Evolutionary conservation across 208 protist genomes (phyloP).

Genomic region (Wallacemonas rigidus): DNA sequence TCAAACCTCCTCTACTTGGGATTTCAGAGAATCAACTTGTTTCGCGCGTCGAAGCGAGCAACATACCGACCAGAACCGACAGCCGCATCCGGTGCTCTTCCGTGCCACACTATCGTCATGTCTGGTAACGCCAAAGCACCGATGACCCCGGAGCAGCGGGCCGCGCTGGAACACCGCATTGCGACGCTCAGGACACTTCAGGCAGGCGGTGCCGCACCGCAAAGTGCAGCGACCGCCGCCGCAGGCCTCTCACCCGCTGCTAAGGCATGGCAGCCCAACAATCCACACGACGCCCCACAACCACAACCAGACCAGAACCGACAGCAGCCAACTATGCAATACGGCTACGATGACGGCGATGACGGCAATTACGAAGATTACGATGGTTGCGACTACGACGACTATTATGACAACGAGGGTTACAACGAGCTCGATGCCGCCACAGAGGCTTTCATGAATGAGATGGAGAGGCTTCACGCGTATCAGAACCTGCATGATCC

Average conservation of each 20-base stretch:
- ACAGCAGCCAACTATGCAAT: background rate
- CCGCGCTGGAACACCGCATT: slow-evolving; percentile 48
- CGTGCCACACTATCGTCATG: slow-evolving; percentile 7
- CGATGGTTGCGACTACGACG: slow-evolving; percentile 24
- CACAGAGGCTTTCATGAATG: slow-evolving; percentile 17
- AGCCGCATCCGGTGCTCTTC: background rate
- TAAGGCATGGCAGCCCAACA: background rate
- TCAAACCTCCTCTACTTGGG: background rate
- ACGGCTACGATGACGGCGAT: slow-evolving; percentile 18
- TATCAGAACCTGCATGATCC: background rate
- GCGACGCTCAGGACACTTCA: slow-evolving; percentile 38
- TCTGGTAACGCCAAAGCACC: slow-evolving; percentile 10
- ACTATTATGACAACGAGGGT: slow-evolving; percentile 20
- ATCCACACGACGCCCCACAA: background rate
- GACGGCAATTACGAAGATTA: slow-evolving; percentile 6
- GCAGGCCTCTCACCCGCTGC: background rate
- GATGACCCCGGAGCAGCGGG: slow-evolving; percentile 58
- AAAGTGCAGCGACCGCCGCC: background rate
- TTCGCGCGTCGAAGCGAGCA: too few species aligned
- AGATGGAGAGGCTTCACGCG: slow-evolving; percentile 14
- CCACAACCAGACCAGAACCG: slow-evolving; percentile 1
- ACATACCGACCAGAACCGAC: too few species aligned
- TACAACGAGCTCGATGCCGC: slow-evolving; percentile 25
- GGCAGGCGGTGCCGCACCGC: background rate
- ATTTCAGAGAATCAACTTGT: too few species aligned